These are phyloP conservation scores for Heritiera littoralis DNA, from an alignment of 345 rosid species.

Conservation along the genomic window DNA sequence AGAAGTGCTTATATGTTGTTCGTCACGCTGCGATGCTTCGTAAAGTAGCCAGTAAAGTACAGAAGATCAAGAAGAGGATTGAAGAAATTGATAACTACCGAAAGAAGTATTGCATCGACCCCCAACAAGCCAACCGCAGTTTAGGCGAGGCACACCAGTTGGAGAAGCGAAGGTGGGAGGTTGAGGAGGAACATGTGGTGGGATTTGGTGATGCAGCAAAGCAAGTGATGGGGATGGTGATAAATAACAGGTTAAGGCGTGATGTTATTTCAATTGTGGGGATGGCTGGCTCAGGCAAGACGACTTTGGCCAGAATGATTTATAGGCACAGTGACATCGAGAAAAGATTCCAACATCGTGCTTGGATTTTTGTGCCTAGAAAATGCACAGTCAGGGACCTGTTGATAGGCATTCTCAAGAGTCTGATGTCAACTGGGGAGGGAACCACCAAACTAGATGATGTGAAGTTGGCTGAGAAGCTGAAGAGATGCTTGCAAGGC, in stretches of 20 bases:
- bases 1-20: background rate
- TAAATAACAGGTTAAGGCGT: conserved; percentile 23
- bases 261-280: conserved; percentile 34
- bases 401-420: conserved; percentile 2
- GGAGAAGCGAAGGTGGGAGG: conserved; percentile 11
- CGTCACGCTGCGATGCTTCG: background rate
- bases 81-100: background rate
- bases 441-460: background rate
- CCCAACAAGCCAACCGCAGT: background rate
- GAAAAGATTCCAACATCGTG: conserved; percentile 25
- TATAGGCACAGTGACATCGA: conserved; percentile 20
- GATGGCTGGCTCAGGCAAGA: conserved; percentile 41
- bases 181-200: conserved; percentile 14
- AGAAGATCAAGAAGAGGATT: background rate
- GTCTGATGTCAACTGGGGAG: background rate
- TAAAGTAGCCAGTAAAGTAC: background rate
- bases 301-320: conserved; percentile 34
- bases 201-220: background rate
- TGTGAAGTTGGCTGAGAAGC: background rate
- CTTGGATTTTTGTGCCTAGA: conserved; percentile 36
- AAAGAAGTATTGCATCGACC: background rate
- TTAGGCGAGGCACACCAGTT: background rate
- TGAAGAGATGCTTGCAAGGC: background rate
- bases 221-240: conserved; percentile 27
- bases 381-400: conserved; percentile 22